A percentile compares a stretch with the other conserved stretches of the same genome.
phyloP scores from a whole-genome alignment of 2,329 filamentous ascomycete genomes.

The Sarocladium oryzae region DNA sequence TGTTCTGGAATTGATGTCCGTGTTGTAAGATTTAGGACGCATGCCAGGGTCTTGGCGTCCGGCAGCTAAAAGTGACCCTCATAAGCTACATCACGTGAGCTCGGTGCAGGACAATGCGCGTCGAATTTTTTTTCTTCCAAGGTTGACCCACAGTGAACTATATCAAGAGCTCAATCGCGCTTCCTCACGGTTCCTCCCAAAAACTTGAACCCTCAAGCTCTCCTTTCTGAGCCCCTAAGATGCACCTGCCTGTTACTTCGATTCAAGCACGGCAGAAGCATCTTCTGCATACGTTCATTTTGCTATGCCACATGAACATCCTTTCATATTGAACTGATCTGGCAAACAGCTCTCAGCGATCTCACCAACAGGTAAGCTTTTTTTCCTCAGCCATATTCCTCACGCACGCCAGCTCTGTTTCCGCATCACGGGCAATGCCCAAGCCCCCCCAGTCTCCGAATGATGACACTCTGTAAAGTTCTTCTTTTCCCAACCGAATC shows the following conservation, averaged over 20 bases:
- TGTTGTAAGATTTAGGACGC: too few relatives aligned
- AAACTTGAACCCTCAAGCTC: not conserved
- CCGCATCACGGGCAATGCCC: conserved; percentile 13
- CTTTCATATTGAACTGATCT: not conserved
- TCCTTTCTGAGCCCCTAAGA: not conserved
- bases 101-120: not conserved
- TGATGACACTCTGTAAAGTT: conserved; percentile 66
- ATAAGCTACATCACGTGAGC: not conserved
- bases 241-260: not conserved
- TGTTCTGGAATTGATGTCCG: not conserved
- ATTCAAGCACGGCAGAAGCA: not conserved
- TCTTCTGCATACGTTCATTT: too few relatives aligned
- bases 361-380: not conserved
- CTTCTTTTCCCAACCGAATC: conserved; percentile 89
- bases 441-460: conserved; percentile 27
- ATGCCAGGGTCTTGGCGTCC: conserved; percentile 6
- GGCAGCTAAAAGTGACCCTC: conserved; percentile 5
- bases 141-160: conserved; percentile 2
- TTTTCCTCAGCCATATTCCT: conserved; percentile 9
- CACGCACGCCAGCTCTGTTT: conserved; percentile 12
- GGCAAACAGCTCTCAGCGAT: not conserved
- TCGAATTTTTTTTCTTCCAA: conserved; percentile 7
- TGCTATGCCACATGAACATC: not conserved
- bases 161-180: conserved; percentile 1
- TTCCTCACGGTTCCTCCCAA: not conserved